Base-by-base conservation (phyloP, 352 stramenopile genomes). In the Phytophthora multivora region DNA sequence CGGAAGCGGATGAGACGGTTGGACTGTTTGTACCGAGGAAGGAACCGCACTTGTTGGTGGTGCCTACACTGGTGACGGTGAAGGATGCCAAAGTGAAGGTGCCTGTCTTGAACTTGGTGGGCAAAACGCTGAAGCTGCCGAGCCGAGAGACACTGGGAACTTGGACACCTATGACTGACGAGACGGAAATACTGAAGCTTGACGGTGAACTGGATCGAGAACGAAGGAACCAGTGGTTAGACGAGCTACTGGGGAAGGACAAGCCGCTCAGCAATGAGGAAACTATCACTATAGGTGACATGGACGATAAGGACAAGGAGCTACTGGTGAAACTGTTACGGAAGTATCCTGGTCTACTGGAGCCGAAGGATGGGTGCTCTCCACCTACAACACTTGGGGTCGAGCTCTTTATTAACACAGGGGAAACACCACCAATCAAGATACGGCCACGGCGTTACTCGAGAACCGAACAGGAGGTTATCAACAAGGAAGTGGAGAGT, bases 361-460 rank as follows among this genome's bases (percentile, higher is more conserved):
- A 56, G 13, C 49, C 33, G n/a, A n/a, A n/a, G n/a, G n/a, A n/a
- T n/a, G n/a, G n/a, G n/a, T n/a, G n/a, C n/a, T n/a, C n/a, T n/a
- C 48, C 48, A 2, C 0, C 9, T 12, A 55, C 48, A 5, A 36
- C 48, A 16, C 10, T 55, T 6, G 33, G 19, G 33, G 42, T 4
- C n/a, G 33, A 51, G 11, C 64, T 63, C 19, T 31, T 59, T 26
- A 71, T 75, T 30, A 13, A 61, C 15, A 75, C 66, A 0, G 51
- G 41, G 1, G 13, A 43, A 4, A 28, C 38, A 0, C 41, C 50
- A 13, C 61, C 61, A 4, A 71, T 75, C 11, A 53, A 18, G 23
- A 26, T 58, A 12, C 42, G 48, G 2, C 11, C n/a, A 2, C 42
- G 30, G 3, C 28, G 60, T 0, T 56, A 71, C 15, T 23, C 50